These are phyloP conservation scores for Cryphonectria japonica DNA, from an alignment of 2,329 filamentous ascomycete genomes.

Conservation along the genomic window DNA sequence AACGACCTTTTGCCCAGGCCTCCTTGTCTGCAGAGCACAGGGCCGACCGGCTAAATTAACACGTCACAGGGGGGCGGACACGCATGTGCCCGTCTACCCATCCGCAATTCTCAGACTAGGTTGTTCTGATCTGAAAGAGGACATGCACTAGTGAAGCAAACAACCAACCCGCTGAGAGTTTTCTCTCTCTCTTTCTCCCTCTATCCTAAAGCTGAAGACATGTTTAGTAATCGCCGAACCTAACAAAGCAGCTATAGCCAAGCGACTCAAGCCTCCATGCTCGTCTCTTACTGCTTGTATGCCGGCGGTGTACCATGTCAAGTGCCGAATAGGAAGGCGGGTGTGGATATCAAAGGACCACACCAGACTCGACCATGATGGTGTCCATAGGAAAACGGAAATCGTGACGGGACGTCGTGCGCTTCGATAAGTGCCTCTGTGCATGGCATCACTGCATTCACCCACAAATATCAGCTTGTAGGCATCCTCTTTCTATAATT, in stretches of 20 bases:
- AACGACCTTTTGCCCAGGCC: not conserved
- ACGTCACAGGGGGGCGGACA: conserved; percentile 19
- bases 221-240: not conserved
- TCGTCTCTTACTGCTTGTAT: not conserved
- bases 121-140: not conserved
- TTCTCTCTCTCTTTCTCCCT: not conserved
- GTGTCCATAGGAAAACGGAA: conserved; percentile 17
- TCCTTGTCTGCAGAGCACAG: not conserved
- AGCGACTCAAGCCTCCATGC: not conserved
- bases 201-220: not conserved
- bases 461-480: conserved; percentile 25
- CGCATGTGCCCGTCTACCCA: conserved; percentile 19
- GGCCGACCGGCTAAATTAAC: not conserved
- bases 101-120: conserved; percentile 5
- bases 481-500: conserved; percentile 31
- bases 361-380: conserved; percentile 21
- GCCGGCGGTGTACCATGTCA: not conserved
- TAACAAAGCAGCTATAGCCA: conserved; percentile 3
- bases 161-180: not conserved
- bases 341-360: conserved; percentile 1
- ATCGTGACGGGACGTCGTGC: conserved; percentile 23
- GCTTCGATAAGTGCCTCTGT: conserved; percentile 12
- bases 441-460: conserved; percentile 28
- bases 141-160: conserved; percentile 14
- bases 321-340: not conserved